Conservation (phyloP, 805 yeast genomes). For the Saccharomycopsis lassenensis region DNA sequence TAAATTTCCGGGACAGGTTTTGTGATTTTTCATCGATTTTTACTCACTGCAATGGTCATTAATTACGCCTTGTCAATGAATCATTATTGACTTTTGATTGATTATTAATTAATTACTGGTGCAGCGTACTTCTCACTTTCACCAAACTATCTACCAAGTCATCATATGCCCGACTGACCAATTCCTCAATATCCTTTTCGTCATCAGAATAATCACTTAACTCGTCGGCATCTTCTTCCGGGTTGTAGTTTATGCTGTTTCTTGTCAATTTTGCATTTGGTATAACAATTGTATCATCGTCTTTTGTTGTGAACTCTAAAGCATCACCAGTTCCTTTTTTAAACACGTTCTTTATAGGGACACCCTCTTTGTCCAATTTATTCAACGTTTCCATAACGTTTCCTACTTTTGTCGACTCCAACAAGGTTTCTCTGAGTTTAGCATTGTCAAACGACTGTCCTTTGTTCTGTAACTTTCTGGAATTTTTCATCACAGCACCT, state of each 20-base stretch:
- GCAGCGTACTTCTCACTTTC: slow-evolving; percentile 23
- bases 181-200: slow-evolving; percentile 21
- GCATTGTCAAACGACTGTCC: slow-evolving; percentile 25
- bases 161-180: slow-evolving; percentile 30
- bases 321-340: slow-evolving; percentile 17
- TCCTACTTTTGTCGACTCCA: slow-evolving; percentile 28
- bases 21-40: no score
- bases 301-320: neutral
- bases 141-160: slow-evolving; percentile 30
- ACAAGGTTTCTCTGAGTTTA: slow-evolving; percentile 26
- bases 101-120: no score
- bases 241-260: no score
- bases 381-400: slow-evolving; percentile 29
- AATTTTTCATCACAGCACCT: slow-evolving; percentile 21
- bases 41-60: no score
- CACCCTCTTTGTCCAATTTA: slow-evolving; percentile 30
- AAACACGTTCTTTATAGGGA: slow-evolving; percentile 28
- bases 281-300: neutral
- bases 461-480: slow-evolving; percentile 14
- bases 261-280: no score
- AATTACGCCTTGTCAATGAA: no score
- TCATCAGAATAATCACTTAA: slow-evolving; percentile 14
- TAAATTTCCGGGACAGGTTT: no score
- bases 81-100: no score
- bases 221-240: no score